A percentile compares a stretch with the other conserved stretches of the same genome.
Conservation (phyloP, 805 yeast species). For the Ogataea wickerhamii region DNA sequence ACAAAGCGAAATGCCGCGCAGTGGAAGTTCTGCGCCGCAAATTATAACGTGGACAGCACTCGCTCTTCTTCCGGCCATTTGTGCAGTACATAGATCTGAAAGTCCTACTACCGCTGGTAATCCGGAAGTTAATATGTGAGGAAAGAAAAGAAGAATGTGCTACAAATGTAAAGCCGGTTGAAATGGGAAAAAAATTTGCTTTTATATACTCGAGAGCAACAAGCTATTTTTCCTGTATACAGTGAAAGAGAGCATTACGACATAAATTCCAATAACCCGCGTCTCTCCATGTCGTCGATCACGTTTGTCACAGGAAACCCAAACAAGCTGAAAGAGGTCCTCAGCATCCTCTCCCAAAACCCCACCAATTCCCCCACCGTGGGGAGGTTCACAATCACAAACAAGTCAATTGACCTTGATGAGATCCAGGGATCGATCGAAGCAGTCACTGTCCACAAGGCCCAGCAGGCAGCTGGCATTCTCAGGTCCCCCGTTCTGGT, state of each 20-base stretch:
- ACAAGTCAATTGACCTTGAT: constrained; percentile 71
- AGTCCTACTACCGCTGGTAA: constrained; percentile 37
- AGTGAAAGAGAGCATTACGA: no score
- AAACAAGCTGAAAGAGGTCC: constrained; percentile 83
- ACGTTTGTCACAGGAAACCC: constrained; percentile 68
- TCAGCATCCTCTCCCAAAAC: constrained; percentile 56
- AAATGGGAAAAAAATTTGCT: no score
- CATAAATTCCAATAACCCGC: no score
- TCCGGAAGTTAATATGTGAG: constrained; percentile 38
- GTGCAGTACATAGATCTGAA: constrained; percentile 34
- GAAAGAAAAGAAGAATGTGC: constrained; percentile 6
- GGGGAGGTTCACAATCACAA: constrained; percentile 52
- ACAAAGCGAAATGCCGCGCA: constrained; percentile 32
- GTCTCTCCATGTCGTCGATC: no score
- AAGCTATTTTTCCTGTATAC: no score
- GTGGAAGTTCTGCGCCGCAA: constrained; percentile 13
- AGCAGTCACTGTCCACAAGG: constrained; percentile 78
- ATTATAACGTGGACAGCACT: constrained; percentile 28
- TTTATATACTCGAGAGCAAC: no score
- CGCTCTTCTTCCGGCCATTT: constrained; percentile 41
- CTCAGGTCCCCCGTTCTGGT: constrained; percentile 80
- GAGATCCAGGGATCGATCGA: constrained; percentile 89
- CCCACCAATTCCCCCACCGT: constrained; percentile 31
- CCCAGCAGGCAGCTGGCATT: constrained; percentile 62
- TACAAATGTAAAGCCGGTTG: no score